Evolutionary conservation across 129 eudicot genomes (phyloP).

Genomic region (Cynara cardunculus): DNA sequence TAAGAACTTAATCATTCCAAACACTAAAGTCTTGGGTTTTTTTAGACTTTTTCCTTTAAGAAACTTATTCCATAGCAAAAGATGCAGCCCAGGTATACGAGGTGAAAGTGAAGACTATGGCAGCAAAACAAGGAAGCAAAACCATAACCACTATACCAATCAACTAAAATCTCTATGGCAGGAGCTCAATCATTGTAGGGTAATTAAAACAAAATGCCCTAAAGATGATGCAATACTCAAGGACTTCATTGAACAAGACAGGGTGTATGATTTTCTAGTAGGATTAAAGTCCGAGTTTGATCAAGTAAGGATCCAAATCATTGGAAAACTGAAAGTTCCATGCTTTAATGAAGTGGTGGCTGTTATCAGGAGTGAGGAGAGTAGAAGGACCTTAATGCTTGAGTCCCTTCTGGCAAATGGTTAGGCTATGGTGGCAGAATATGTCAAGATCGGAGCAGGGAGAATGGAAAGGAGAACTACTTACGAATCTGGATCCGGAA

Average conservation of each 20-base stretch:
- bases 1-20: too few species aligned
- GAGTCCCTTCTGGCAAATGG: not conserved
- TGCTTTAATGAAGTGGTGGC: not conserved
- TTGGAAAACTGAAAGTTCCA: not conserved
- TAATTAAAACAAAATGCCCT: not conserved
- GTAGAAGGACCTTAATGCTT: not conserved
- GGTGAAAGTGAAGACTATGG: not conserved
- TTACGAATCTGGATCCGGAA: not conserved
- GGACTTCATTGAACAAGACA: not conserved
- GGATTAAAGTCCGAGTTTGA: not conserved
- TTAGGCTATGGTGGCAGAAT: not conserved
- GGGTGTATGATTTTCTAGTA: not conserved
- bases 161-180: too few species aligned
- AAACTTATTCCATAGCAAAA: not conserved
- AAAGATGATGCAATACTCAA: not conserved
- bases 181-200: not conserved
- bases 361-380: not conserved
- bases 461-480: not conserved
- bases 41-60: too few species aligned
- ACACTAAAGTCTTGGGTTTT: too few species aligned
- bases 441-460: not conserved
- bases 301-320: not conserved
- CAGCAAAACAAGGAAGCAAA: not conserved
- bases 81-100: conserved; percentile 13
- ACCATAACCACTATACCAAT: not conserved